Conservation (phyloP, 202 grass and related monocot species). For the Dendrocalamus latiflorus region DNA sequence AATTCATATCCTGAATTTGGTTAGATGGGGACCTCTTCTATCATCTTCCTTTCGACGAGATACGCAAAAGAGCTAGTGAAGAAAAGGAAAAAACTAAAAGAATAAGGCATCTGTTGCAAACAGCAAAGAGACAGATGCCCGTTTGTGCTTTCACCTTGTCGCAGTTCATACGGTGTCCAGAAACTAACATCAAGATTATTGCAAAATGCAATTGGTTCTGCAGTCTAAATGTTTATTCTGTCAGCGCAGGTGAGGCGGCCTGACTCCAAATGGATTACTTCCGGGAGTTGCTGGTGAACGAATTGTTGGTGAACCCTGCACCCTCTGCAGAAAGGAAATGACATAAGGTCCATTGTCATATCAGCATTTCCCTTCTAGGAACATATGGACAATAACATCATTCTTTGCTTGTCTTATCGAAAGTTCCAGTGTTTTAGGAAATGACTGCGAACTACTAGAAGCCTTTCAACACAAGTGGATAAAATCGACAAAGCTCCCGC, state of each 20-base stretch:
- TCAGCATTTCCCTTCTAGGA: background rate
- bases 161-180: background rate
- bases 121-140: background rate
- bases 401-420: background rate
- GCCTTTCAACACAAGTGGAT: background rate
- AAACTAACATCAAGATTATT: background rate
- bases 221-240: background rate
- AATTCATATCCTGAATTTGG: background rate
- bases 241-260: conserved; percentile 10
- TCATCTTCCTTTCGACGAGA: background rate
- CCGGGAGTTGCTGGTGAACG: conserved; percentile 26
- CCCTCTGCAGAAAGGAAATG: background rate
- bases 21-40: conserved; percentile 4
- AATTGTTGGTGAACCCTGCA: conserved; percentile 25
- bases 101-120: background rate
- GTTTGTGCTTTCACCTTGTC: background rate
- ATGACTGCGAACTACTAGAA: background rate
- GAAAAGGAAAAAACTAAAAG: background rate
- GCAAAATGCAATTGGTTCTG: conserved; percentile 7
- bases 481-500: background rate
- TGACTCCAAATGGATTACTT: conserved; percentile 41
- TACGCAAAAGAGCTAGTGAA: background rate
- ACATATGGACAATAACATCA: background rate
- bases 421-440: background rate
- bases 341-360: background rate